Percentiles rank a stretch among this genome's conserved stretches.
Conservation (phyloP, 2,329 filamentous ascomycete species). For the Beauveria brongniartii region DNA sequence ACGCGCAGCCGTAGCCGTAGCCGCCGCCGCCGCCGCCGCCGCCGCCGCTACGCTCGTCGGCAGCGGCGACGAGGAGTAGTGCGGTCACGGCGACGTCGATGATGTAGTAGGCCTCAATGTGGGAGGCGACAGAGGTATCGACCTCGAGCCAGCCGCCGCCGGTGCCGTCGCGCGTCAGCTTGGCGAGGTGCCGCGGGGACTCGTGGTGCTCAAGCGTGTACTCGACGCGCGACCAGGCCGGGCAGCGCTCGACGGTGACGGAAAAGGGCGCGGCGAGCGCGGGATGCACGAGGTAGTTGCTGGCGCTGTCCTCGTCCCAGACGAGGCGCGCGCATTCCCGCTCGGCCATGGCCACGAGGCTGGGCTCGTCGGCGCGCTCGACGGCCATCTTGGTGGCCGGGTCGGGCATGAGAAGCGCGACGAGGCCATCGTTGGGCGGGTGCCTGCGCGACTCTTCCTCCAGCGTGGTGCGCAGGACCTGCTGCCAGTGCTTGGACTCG, state of each 20-base stretch:
- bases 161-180: constrained; percentile 51
- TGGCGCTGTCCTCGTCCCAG: constrained; percentile 56
- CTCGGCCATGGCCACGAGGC: constrained; percentile 55
- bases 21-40: neutral
- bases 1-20: constrained; percentile 9
- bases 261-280: constrained; percentile 56
- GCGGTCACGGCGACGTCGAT: constrained; percentile 55
- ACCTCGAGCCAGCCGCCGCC: constrained; percentile 54
- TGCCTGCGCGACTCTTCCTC: constrained; percentile 46
- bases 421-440: constrained; percentile 51
- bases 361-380: constrained; percentile 50
- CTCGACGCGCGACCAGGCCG: constrained; percentile 52
- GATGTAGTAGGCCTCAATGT: constrained; percentile 53
- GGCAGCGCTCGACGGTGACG: constrained; percentile 48
- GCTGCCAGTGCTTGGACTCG: constrained; percentile 45
- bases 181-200: constrained; percentile 50
- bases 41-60: constrained; percentile 38
- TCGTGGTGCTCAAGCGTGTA: constrained; percentile 60
- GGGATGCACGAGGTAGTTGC: constrained; percentile 56
- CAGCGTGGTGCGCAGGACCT: constrained; percentile 49
- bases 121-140: constrained; percentile 50
- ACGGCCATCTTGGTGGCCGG: constrained; percentile 56
- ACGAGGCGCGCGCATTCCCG: constrained; percentile 62
- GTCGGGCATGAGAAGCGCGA: constrained; percentile 61
- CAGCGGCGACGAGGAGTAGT: constrained; percentile 49